Base-by-base conservation (phyloP, 495 filamentous ascomycete species). In the Lasiosphaeris hirsuta region DNA sequence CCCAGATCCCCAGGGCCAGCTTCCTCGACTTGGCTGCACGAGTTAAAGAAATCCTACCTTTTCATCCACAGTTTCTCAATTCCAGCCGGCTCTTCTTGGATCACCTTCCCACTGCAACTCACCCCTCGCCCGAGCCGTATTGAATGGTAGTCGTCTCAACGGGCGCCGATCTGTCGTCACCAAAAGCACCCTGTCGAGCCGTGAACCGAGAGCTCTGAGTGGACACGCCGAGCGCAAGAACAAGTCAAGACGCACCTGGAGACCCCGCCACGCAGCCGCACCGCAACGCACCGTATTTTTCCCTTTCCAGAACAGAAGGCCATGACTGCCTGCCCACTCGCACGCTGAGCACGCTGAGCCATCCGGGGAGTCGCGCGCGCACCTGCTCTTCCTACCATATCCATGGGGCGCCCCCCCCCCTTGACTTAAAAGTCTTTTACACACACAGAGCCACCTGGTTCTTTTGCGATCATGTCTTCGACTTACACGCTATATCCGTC, bases 391-490 rank as follows among this genome's bases (percentile, higher is more conserved):
- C 36, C 40, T 44, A 44, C n/a, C 57, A 44, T 36, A 54, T 35
- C 40, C 39, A 33, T 14, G 13, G 18, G 13, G 10, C 36, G 34
- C 47, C 7, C 33, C 47, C 33, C 47, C 38, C 40, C 46, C n/a
- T 51, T 39, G 18, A 40, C 35, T 14, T 55, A 43, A 40, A 63
- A 42, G 51, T 19, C 57, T 63, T 63, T 68, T 62, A 62, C 55
- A 54, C 38, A 9, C 38, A n/a, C 51, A 35, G 56, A 39, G 33
- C 61, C 53, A 42, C 54, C 51, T 46, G 14, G 7, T 42, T 46
- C 58, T 58, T 15, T 46, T 48, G 46, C 65, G 66, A 56, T 49
- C 57, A 72, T 72, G 69, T 67, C 69, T 65, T 64, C 63, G 43
- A 57, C 60, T 56, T 65, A 67, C 51, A 61, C 61, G 51, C 37